Evolutionary conservation across 2,329 filamentous ascomycete species (phyloP).

Genomic region (Fusarium verticillioides): DNA sequence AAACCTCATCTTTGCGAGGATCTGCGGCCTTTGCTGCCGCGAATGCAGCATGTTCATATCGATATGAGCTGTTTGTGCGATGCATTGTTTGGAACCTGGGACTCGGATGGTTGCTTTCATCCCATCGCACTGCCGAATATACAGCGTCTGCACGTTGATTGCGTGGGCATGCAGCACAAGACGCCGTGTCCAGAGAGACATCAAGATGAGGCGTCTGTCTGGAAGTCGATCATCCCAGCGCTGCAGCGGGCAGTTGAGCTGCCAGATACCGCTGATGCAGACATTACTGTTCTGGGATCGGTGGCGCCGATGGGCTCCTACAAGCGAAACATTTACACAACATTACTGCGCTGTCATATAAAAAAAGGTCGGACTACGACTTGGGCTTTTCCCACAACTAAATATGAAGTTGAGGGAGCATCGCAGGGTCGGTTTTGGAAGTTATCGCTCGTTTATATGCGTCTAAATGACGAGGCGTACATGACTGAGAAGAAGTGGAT

Average conservation of each 20-base stretch:
- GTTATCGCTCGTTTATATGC: not conserved
- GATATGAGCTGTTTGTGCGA: not conserved
- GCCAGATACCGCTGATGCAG: not conserved
- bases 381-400: not conserved
- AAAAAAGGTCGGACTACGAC: not conserved
- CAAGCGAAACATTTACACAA: not conserved
- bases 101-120: not conserved
- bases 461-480: not conserved
- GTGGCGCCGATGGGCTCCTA: not conserved
- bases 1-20: not conserved
- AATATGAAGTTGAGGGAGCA: not conserved
- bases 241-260: not conserved
- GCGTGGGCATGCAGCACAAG: not conserved
- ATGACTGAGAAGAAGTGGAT: accelerated
- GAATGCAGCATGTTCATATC: constrained; percentile 4
- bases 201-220: accelerated
- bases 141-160: not conserved
- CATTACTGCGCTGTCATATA: constrained; percentile 1
- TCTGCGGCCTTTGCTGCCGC: not conserved
- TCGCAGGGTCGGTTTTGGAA: not conserved
- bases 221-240: not conserved
- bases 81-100: not conserved
- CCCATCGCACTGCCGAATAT: not conserved
- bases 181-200: not conserved
- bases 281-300: not conserved